A percentile compares a stretch with the other conserved stretches of the same genome.
These are phyloP conservation scores for Cucurbita ficifolia DNA, from an alignment of 306 rosid genomes.

Conservation along the genomic window DNA sequence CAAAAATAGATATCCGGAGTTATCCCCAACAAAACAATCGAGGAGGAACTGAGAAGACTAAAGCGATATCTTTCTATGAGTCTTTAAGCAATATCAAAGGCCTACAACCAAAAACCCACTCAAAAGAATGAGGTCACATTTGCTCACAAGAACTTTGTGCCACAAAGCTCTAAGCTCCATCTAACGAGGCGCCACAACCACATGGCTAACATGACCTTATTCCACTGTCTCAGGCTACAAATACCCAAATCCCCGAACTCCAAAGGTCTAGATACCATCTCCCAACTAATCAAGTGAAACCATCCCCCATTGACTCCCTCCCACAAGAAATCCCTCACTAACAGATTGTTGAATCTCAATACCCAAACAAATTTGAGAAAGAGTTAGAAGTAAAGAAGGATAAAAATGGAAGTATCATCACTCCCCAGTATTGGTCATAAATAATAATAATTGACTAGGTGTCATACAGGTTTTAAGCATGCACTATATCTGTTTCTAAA, in stretches of 20 bases:
- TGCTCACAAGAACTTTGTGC: not conserved
- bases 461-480: not conserved
- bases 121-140: not conserved
- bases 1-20: not conserved
- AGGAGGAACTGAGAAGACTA: no score
- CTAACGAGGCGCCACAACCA: not conserved
- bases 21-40: not conserved
- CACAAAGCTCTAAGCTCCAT: not conserved
- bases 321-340: not conserved
- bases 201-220: not conserved
- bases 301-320: not conserved
- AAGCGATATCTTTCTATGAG: not conserved
- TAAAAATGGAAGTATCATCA: not conserved
- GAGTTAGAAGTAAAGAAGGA: not conserved
- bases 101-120: not conserved
- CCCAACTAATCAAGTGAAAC: not conserved
- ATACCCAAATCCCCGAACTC: not conserved
- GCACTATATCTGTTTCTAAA: not conserved
- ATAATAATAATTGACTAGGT: not conserved
- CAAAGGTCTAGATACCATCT: no score
- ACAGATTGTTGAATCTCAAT: not conserved
- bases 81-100: no score
- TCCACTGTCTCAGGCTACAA: not conserved
- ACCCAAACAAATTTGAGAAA: not conserved
- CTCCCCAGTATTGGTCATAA: not conserved